Percentiles rank a stretch among this genome's conserved stretches.
Evolutionary conservation across 2,329 filamentous ascomycete genomes (phyloP).

Genomic region (Colletotrichum nymphaeae): DNA sequence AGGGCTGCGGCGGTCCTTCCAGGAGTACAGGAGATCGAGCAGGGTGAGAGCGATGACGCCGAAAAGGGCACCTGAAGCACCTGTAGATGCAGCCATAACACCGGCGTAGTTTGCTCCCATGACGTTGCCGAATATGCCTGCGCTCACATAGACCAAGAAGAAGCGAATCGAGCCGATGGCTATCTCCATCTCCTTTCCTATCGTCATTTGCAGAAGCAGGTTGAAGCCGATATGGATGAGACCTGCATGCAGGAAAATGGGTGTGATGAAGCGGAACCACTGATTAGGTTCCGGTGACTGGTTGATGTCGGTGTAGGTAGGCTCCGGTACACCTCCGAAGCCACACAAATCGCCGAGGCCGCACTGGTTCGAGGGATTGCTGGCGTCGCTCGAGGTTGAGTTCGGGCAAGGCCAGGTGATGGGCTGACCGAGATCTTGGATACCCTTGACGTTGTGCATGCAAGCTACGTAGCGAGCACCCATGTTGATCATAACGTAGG

Average conservation of each 20-base stretch:
- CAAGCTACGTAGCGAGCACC: constrained; percentile 92
- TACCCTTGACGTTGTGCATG: constrained; percentile 84
- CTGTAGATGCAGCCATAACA: constrained; percentile 83
- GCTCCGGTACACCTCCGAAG: constrained; percentile 80
- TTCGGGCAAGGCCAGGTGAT: constrained; percentile 85
- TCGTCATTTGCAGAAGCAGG: constrained; percentile 87
- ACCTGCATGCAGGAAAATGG: constrained; percentile 95
- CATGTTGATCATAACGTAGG: constrained; percentile 95
- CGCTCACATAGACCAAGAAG: constrained; percentile 87
- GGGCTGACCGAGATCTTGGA: constrained; percentile 63
- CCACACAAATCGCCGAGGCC: constrained; percentile 85
- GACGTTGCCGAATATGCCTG: constrained; percentile 96
- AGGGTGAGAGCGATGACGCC: constrained; percentile 90
- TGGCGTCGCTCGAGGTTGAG: constrained; percentile 69
- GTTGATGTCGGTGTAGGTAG: constrained; percentile 63
- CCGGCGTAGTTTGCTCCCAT: constrained; percentile 94
- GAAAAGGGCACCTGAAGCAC: constrained; percentile 91
- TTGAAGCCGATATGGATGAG: constrained; percentile 97
- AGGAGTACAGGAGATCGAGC: constrained; percentile 92
- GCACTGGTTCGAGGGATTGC: constrained; percentile 67
- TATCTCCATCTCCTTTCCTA: constrained; percentile 92
- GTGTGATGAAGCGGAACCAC: constrained; percentile 96
- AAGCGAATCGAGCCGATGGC: constrained; percentile 91
- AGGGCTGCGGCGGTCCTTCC: constrained; percentile 82
- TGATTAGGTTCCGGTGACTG: constrained; percentile 80